Evolutionary conservation across 2,329 filamentous ascomycete species (phyloP).

Genomic region (Aspergillus vadensis): DNA sequence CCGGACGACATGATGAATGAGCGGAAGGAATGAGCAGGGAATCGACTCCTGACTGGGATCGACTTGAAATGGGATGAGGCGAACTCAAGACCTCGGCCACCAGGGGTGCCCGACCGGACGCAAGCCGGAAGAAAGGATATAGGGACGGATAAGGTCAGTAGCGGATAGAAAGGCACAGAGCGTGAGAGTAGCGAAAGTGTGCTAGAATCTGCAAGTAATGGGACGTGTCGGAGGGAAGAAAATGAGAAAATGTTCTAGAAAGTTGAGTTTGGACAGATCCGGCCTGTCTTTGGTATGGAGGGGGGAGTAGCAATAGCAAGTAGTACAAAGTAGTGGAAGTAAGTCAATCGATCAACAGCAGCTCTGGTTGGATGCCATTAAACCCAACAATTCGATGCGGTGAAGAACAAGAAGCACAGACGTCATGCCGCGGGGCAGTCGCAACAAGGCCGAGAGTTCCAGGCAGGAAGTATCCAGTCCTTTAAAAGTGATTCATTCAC

Average conservation of each 20-base stretch:
- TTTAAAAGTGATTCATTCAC: neutral
- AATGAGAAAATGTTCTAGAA: neutral
- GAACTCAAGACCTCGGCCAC: conserved; percentile 22
- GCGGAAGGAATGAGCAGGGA: neutral
- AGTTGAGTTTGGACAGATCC: conserved; percentile 23
- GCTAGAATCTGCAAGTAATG: neutral
- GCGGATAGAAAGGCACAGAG: neutral
- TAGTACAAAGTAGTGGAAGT: conserved; percentile 6
- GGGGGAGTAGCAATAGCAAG: neutral
- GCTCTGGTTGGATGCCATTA: conserved; percentile 23
- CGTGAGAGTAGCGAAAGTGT: neutral
- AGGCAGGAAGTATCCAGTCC: neutral
- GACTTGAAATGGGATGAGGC: conserved; percentile 4
- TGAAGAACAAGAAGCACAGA: conserved; percentile 26
- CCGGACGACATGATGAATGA: conserved; percentile 34
- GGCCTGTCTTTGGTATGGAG: conserved; percentile 18
- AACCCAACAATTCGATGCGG: conserved; percentile 25
- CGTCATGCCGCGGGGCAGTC: conserved; percentile 28
- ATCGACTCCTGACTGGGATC: conserved; percentile 1
- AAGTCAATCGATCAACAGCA: conserved; percentile 12
- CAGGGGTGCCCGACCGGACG: conserved; percentile 21
- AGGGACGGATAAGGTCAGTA: neutral
- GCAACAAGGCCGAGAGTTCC: conserved; percentile 2
- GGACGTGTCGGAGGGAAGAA: neutral
- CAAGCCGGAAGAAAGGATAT: conserved; percentile 8